Evolutionary conservation across 495 filamentous ascomycete species (phyloP).

Genomic region (Chaetomium tenue): DNA sequence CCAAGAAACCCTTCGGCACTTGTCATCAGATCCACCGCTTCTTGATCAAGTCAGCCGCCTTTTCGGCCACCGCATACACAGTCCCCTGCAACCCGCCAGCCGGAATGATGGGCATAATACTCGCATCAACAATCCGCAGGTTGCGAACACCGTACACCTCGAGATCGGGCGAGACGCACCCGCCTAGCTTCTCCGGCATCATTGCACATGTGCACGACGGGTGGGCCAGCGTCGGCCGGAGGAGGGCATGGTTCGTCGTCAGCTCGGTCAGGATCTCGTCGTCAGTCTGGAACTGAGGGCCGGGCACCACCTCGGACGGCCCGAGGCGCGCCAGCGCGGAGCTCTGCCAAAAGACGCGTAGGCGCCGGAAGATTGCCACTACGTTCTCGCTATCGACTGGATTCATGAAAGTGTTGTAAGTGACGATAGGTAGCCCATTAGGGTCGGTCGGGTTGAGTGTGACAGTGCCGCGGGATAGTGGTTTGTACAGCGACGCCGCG

Average conservation of each 20-base stretch:
- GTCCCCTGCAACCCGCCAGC: slow-evolving; percentile 46
- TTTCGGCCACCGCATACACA: slow-evolving; percentile 57
- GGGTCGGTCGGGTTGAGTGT: slow-evolving; percentile 38
- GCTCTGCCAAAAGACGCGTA: slow-evolving; percentile 25
- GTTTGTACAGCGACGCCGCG: slow-evolving; percentile 25
- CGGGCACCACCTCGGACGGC: slow-evolving; percentile 35
- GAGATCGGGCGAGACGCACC: slow-evolving; percentile 49
- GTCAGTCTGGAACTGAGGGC: slow-evolving; percentile 17
- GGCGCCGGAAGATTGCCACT: slow-evolving; percentile 33
- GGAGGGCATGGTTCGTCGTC: not conserved
- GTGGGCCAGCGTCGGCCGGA: slow-evolving; percentile 24
- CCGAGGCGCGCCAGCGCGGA: slow-evolving; percentile 36
- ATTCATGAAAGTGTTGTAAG: slow-evolving; percentile 34
- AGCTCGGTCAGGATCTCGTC: slow-evolving; percentile 24
- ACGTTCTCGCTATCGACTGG: slow-evolving; percentile 33
- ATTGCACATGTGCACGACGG: slow-evolving; percentile 45
- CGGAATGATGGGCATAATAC: slow-evolving; percentile 48
- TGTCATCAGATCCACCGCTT: no score
- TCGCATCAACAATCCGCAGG: slow-evolving; percentile 49
- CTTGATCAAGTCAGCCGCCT: slow-evolving; percentile 51
- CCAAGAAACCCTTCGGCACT: no score
- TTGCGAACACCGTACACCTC: slow-evolving; percentile 47
- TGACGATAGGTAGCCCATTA: slow-evolving; percentile 29
- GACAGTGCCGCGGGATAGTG: slow-evolving; percentile 42
- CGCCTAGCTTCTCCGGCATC: slow-evolving; percentile 40